A percentile compares a stretch with the other conserved stretches of the same genome.
phyloP scores from a whole-genome alignment of 805 yeast genomes.

The Candida hungchunana region DNA sequence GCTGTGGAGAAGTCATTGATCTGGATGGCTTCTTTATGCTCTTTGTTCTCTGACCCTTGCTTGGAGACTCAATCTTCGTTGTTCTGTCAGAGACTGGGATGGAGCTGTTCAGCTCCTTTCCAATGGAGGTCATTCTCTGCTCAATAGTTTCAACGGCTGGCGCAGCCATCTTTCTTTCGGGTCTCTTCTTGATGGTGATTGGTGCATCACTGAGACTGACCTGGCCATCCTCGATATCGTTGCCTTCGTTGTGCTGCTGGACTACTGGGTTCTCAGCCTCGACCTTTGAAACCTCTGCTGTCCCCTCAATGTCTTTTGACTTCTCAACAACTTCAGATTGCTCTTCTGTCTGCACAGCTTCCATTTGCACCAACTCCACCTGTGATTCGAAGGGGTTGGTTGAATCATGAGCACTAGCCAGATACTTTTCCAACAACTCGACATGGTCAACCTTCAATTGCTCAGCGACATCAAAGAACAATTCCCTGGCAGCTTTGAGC shows the following conservation, averaged over 20 bases:
- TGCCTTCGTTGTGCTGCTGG: neutral
- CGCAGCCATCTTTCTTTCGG: neutral
- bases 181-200: constrained; percentile 4
- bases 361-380: too few species aligned
- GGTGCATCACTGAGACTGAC: neutral
- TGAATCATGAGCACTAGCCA: constrained; percentile 17
- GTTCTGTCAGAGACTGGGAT: constrained; percentile 22
- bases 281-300: neutral
- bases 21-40: constrained; percentile 2
- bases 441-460: constrained; percentile 26
- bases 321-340: neutral
- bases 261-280: neutral
- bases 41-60: constrained; percentile 6
- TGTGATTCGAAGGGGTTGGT: constrained; percentile 15
- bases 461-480: constrained; percentile 38
- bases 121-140: constrained; percentile 18
- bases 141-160: constrained; percentile 18
- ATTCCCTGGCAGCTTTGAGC: constrained; percentile 42
- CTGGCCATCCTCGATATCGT: neutral
- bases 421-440: constrained; percentile 26
- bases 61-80: constrained; percentile 8
- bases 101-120: constrained; percentile 20
- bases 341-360: constrained; percentile 2
- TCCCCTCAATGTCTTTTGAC: too few species aligned
- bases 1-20: constrained; percentile 2